These are phyloP conservation scores for Cucurbita moschata DNA, from an alignment of 306 rosid species.

Conservation along the genomic window DNA sequence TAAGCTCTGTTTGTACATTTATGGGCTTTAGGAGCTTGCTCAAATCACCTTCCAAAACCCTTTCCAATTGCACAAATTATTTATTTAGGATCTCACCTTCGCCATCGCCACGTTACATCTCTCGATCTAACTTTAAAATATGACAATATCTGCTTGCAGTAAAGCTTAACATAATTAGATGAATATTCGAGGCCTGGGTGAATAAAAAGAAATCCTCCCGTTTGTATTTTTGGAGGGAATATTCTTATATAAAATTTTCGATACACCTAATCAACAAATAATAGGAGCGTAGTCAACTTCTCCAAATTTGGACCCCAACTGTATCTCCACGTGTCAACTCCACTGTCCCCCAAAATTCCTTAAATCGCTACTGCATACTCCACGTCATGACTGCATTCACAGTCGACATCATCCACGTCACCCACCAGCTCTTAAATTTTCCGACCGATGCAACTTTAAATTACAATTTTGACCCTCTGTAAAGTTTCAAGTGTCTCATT, in stretches of 20 bases:
- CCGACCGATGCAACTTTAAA: neutral
- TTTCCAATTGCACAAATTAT: too few relatives aligned
- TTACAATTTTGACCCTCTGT: neutral
- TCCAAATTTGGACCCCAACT: neutral
- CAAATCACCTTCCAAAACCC: too few relatives aligned
- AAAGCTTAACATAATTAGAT: too few relatives aligned
- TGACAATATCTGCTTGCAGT: too few relatives aligned
- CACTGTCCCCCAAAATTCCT: neutral
- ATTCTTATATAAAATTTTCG: too few relatives aligned
- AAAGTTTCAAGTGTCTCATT: neutral
- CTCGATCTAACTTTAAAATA: too few relatives aligned
- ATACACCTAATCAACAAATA: neutral
- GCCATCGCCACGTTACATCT: too few relatives aligned
- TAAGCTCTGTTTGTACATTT: neutral
- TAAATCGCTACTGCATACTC: neutral
- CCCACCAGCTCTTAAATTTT: neutral
- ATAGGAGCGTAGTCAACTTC: neutral
- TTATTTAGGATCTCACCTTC: too few relatives aligned
- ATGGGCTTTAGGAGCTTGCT: neutral
- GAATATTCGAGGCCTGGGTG: too few relatives aligned
- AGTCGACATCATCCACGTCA: neutral
- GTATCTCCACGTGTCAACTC: conserved; percentile 1
- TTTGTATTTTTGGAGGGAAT: too few relatives aligned
- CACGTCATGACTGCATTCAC: neutral
- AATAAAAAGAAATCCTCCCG: too few relatives aligned